Evolutionary conservation across 805 yeast genomes (phyloP).

Genomic region (Barnettozyma wickerhamii): DNA sequence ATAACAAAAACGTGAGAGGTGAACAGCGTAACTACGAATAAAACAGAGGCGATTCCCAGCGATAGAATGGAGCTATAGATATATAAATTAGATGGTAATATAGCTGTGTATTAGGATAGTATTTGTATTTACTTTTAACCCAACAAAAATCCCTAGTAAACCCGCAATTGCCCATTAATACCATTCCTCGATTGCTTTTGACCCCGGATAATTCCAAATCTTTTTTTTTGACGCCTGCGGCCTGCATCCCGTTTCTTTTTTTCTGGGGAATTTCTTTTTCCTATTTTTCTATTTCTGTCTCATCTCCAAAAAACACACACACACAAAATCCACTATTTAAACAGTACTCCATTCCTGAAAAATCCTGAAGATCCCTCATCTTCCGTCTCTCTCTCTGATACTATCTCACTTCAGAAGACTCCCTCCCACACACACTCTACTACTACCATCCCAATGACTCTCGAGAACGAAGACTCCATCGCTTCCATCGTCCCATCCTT

Average conservation of each 20-base stretch:
- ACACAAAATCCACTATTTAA: background rate
- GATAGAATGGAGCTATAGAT: no score
- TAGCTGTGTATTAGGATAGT: no score
- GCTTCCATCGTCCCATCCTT: constrained; percentile 45
- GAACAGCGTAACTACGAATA: no score
- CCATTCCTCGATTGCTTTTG: no score
- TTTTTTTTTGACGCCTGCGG: no score
- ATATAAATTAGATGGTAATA: no score
- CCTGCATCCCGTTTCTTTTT: background rate
- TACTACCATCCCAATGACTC: constrained; percentile 18
- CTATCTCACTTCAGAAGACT: background rate
- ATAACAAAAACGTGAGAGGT: no score
- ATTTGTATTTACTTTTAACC: no score
- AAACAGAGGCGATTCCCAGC: no score
- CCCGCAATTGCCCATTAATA: no score
- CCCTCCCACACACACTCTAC: background rate
- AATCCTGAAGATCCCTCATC: background rate
- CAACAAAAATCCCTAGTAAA: no score
- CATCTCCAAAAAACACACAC: background rate
- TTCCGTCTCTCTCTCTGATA: background rate
- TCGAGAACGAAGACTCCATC: constrained; percentile 18
- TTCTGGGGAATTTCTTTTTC: background rate
- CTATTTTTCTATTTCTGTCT: background rate
- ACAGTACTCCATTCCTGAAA: background rate
- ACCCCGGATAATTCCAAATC: no score